A percentile compares a stretch with the other conserved stretches of the same genome.
Evolutionary conservation across 2,329 filamentous ascomycete species (phyloP).

Genomic region (Lasiodiplodia gonubiensis): DNA sequence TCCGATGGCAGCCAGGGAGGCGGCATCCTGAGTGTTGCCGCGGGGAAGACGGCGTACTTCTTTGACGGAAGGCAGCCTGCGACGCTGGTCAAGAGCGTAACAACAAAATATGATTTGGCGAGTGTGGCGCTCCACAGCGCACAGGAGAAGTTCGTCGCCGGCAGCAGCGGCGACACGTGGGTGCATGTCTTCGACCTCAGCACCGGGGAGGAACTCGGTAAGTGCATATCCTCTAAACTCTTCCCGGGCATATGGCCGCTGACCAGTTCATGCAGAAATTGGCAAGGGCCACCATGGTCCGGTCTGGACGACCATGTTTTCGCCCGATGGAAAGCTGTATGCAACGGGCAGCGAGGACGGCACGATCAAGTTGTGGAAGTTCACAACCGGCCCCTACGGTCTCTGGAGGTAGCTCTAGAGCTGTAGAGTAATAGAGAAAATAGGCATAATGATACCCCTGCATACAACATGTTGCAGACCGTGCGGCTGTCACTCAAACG

Average conservation of each 20-base stretch:
- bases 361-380: conserved; percentile 90
- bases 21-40: conserved; percentile 83
- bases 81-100: conserved; percentile 75
- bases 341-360: conserved; percentile 96
- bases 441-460: conserved; percentile 29
- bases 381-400: conserved; percentile 68
- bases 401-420: conserved; percentile 60
- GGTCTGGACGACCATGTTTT: conserved; percentile 95
- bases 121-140: conserved; percentile 87
- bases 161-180: conserved; percentile 92
- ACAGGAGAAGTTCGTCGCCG: conserved; percentile 83
- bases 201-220: conserved; percentile 76
- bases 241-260: not conserved
- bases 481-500: not conserved
- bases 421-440: conserved; percentile 23
- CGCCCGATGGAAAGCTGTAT: conserved; percentile 93
- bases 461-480: conserved; percentile 13
- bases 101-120: conserved; percentile 83
- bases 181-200: conserved; percentile 94
- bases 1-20: conserved; percentile 67
- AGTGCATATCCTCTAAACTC: conserved; percentile 33
- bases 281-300: conserved; percentile 97
- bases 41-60: conserved; percentile 93
- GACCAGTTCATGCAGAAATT: conserved; percentile 64
- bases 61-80: conserved; percentile 78